Percentiles rank a stretch among this genome's conserved stretches.
phyloP scores from a whole-genome alignment of 2,329 filamentous ascomycete species.

The Paecilomyces dactylethromorphus region DNA sequence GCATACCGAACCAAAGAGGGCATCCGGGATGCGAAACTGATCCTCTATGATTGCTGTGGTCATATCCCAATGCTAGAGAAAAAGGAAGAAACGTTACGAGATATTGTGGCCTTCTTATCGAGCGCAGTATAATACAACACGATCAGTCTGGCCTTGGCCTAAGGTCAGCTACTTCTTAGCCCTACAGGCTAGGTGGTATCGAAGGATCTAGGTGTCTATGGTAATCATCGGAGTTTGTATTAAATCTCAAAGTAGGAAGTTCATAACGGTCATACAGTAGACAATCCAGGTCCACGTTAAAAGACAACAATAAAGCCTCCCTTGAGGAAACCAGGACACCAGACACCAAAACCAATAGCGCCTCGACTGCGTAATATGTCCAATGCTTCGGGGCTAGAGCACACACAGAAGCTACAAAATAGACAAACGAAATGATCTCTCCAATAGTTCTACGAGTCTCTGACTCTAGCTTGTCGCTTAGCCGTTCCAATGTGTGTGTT shows the following conservation, averaged over 20 bases:
- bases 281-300: not conserved
- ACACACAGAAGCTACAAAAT: constrained; percentile 1
- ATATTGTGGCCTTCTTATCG: constrained; percentile 11
- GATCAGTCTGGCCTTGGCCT: not conserved
- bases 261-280: not conserved
- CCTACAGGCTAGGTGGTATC: not conserved
- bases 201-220: not conserved
- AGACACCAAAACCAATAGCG: not conserved
- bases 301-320: not conserved
- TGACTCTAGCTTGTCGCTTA: constrained; percentile 40
- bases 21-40: constrained; percentile 7
- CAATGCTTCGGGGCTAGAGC: not conserved
- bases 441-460: constrained; percentile 22
- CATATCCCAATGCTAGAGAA: constrained; percentile 23
- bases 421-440: constrained; percentile 13
- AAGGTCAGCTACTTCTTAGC: not conserved
- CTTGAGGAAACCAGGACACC: not conserved
- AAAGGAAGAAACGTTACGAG: constrained; percentile 8
- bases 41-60: constrained; percentile 15
- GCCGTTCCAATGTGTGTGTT: constrained; percentile 91
- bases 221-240: not conserved
- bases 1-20: constrained; percentile 10
- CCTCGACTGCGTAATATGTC: not conserved
- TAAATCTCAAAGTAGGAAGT: not conserved
- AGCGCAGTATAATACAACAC: not conserved